Conservation (phyloP, 2,329 filamentous ascomycete genomes). For the Fusarium chlamydosporum region DNA sequence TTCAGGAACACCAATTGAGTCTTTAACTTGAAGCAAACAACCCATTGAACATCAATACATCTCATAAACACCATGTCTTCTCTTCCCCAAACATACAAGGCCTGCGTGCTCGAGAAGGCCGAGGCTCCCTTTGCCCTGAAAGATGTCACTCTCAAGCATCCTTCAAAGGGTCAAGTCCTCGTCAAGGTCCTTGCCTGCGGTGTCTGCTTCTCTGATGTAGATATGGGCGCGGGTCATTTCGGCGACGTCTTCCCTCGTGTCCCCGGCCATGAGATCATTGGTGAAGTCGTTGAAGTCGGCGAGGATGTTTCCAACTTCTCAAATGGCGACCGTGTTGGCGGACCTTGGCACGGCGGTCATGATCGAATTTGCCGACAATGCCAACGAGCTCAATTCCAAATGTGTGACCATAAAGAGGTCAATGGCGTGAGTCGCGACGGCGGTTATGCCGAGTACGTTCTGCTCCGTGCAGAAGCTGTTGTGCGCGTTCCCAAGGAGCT, state of each 20-base stretch:
- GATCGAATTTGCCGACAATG: conserved; percentile 74
- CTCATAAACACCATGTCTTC: conserved; percentile 49
- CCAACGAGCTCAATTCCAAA: conserved; percentile 74
- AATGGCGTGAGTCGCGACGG: conserved; percentile 78
- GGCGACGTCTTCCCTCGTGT: conserved; percentile 71
- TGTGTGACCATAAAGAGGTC: conserved; percentile 72
- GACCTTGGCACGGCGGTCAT: conserved; percentile 65
- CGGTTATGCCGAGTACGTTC: conserved; percentile 76
- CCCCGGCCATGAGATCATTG: conserved; percentile 80
- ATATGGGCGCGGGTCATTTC: conserved; percentile 63
- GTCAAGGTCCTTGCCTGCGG: conserved; percentile 80
- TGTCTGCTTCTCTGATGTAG: conserved; percentile 75
- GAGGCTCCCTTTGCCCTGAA: conserved; percentile 69
- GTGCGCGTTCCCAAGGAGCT: conserved; percentile 68
- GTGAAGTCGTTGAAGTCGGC: conserved; percentile 74
- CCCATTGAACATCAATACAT: background rate
- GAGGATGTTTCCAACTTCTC: conserved; percentile 69
- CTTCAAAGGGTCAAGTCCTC: conserved; percentile 71
- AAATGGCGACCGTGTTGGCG: conserved; percentile 75
- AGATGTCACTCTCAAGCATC: conserved; percentile 70
- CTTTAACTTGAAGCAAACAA: background rate
- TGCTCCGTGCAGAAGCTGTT: conserved; percentile 71
- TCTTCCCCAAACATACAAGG: conserved; percentile 77
- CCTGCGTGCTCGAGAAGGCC: conserved; percentile 70
- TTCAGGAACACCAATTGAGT: background rate